These are phyloP conservation scores for Xylariaceae sp. DNA, from an alignment of 2,329 filamentous ascomycete genomes.

Conservation along the genomic window DNA sequence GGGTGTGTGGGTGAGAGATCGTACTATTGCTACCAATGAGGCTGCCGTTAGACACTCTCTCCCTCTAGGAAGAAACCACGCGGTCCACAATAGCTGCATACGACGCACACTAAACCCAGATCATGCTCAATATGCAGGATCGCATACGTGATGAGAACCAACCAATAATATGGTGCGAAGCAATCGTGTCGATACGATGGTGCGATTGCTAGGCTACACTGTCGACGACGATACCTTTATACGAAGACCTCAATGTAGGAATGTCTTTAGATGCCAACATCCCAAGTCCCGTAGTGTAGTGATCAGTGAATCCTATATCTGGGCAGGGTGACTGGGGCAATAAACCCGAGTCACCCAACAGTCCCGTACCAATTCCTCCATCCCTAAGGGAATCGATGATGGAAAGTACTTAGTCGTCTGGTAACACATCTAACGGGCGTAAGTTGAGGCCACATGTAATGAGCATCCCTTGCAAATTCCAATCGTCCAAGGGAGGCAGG, in stretches of 20 bases:
- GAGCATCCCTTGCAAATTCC: conserved; percentile 18
- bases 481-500: background rate
- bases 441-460: conserved; percentile 23
- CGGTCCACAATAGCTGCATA: conserved; percentile 13
- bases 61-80: conserved; percentile 5
- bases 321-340: background rate
- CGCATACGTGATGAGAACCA: background rate
- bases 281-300: background rate
- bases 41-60: conserved; percentile 5
- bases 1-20: background rate
- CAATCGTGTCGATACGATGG: conserved; percentile 8
- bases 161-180: conserved; percentile 2
- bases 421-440: conserved; percentile 12
- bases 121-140: conserved; percentile 9
- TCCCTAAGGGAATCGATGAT: background rate
- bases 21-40: conserved; percentile 8
- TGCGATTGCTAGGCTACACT: background rate
- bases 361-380: background rate
- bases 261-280: background rate
- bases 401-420: conserved; percentile 13
- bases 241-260: background rate
- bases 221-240: background rate
- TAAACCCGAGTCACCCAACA: background rate
- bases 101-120: conserved; percentile 5
- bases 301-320: background rate